These are phyloP conservation scores for Clonostachys chloroleuca DNA, from an alignment of 2,329 filamentous ascomycete species.

Conservation along the genomic window DNA sequence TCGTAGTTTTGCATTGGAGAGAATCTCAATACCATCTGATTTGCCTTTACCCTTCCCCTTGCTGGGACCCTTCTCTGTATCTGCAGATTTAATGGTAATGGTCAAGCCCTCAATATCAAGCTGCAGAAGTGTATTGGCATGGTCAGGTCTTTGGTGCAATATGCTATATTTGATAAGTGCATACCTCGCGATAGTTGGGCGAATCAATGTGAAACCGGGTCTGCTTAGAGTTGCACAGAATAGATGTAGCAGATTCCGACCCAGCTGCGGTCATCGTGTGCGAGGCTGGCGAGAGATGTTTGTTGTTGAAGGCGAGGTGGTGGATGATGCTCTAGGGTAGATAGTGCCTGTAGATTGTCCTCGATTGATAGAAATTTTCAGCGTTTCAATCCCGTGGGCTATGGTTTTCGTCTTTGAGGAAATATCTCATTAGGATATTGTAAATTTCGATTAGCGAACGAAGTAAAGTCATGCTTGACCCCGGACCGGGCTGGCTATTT, in stretches of 20 bases:
- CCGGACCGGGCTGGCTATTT: too few relatives aligned
- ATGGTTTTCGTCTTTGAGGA: too few relatives aligned
- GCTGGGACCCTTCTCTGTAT: constrained; percentile 20
- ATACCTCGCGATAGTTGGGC: constrained; percentile 52
- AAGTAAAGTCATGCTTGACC: too few relatives aligned
- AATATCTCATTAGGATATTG: too few relatives aligned
- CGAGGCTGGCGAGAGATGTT: too few relatives aligned
- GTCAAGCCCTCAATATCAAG: constrained; percentile 70
- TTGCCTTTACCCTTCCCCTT: constrained; percentile 46
- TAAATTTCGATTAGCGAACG: too few relatives aligned
- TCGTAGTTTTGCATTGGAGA: constrained; percentile 64
- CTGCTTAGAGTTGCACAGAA: constrained; percentile 62
- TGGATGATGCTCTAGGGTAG: too few relatives aligned
- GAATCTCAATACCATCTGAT: constrained; percentile 56
- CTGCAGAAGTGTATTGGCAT: constrained; percentile 22
- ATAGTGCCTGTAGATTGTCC: too few relatives aligned
- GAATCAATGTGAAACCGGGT: constrained; percentile 59
- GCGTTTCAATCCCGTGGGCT: too few relatives aligned
- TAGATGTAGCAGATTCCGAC: constrained; percentile 44
- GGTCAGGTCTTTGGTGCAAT: background rate
- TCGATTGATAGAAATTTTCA: too few relatives aligned
- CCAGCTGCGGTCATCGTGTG: constrained; percentile 39
- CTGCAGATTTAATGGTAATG: constrained; percentile 53
- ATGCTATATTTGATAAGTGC: background rate
- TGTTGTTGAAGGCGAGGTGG: too few relatives aligned